Evolutionary conservation across 164 flowering plant genomes (phyloP), one percentile per base, ranked within the genome.

Genomic region (Sextonia rubra): DNA sequence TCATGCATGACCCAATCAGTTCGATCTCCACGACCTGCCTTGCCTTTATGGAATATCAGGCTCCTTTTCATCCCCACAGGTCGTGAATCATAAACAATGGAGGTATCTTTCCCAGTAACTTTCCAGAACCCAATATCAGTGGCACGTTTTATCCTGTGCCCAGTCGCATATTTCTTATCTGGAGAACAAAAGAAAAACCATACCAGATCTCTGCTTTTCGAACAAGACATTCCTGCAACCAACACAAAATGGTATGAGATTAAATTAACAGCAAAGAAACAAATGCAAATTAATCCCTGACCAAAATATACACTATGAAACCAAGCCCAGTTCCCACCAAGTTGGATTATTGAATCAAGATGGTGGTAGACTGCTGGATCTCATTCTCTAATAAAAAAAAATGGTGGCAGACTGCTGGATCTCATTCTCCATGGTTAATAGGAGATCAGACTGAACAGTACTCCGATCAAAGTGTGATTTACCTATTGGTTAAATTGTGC

Each of bases 1-100:
- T 92, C 98, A 60, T 92, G 93, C 91, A 92, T 92, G 2, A 89
- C 89, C 98, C 98, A 92, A 67, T 91, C 85, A 20, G 90, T 86
- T 25, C 91, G 58, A 15, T 73, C 79, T 15, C 95, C 95, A 15
- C 61, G 37, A 4, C 93, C 90, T 27, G 97, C 85, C 72, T 80
- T 75, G 20, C 97, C 95, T 18, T 3, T 23, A 65, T 92, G 95
- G 76, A 88, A 94, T 69, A 92, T 72, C 74, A 94, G 70, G 2
- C 94, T 91, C 74, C 85, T 92, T 24, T 84, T 89, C 83, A 76
- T 82, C 23, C 97, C 99, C 37, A 86, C 90, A 56, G 62, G 66
- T 27, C 69, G 78, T 0, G 73, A 64, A 22, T 85, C 70, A 75
- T 82, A 69, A 25, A 2, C 29, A 52, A 94, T 82, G 63, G 78